A percentile compares a stretch with the other conserved stretches of the same genome.
Conservation (phyloP, 139 green algal species). For the Coelastrella sp. region DNA sequence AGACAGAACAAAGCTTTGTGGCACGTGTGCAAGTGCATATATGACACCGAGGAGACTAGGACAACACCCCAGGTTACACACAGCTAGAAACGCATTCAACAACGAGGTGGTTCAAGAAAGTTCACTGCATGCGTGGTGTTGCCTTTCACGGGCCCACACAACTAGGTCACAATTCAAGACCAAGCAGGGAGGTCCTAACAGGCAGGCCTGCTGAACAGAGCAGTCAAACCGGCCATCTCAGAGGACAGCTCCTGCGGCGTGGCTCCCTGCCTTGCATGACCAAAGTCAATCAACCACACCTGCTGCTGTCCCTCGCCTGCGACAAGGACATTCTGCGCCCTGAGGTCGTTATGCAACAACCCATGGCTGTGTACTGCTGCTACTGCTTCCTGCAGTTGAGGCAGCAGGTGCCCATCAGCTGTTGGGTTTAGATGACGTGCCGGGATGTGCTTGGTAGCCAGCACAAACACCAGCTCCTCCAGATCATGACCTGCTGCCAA, state of each 20-base stretch:
- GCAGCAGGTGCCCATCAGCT: background rate
- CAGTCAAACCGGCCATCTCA: background rate
- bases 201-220: background rate
- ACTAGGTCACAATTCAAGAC: no score
- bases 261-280: background rate
- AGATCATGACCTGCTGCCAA: background rate
- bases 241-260: background rate
- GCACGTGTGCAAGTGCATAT: no score
- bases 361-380: background rate
- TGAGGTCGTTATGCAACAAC: background rate
- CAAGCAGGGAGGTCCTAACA: no score
- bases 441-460: background rate
- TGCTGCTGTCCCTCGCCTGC: background rate
- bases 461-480: background rate
- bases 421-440: background rate
- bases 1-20: no score
- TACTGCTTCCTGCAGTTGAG: background rate
- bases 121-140: no score
- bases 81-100: no score
- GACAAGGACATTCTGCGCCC: slow-evolving; percentile 1
- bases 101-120: no score
- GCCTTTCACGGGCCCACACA: no score
- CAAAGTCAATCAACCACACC: background rate
- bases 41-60: no score
- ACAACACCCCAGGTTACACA: no score